A percentile compares a stretch with the other conserved stretches of the same genome.
phyloP scores from a whole-genome alignment of 169 alveolate genomes.

The Eimeria necatrix region DNA sequence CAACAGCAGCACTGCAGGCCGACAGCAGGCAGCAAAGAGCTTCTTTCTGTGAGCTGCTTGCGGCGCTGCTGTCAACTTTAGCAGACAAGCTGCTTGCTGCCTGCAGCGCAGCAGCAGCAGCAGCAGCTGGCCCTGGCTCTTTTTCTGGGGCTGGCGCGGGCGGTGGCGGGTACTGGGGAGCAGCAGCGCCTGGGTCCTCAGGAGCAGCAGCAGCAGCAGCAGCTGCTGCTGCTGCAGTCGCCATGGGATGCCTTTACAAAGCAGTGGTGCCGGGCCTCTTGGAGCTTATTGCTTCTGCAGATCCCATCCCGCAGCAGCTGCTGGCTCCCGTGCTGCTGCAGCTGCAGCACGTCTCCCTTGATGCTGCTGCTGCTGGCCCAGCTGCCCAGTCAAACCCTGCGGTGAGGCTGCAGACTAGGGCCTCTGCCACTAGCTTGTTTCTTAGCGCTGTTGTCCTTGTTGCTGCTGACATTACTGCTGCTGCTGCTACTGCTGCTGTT shows the following conservation, averaged over 20 bases:
- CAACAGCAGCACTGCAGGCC: slow-evolving; percentile 12
- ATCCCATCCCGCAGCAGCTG: slow-evolving; percentile 10
- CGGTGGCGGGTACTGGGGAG: background rate
- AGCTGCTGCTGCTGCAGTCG: slow-evolving; percentile 51
- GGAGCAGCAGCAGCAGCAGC: background rate
- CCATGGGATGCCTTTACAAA: background rate
- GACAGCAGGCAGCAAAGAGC: background rate
- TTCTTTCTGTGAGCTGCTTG: background rate
- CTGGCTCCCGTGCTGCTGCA: slow-evolving; percentile 28
- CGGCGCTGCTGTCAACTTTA: background rate
- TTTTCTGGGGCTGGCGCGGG: too few species aligned
- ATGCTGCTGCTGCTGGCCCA: slow-evolving; percentile 20
- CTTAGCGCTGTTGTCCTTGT: too few species aligned
- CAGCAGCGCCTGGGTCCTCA: background rate
- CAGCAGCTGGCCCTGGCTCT: slow-evolving; percentile 16
- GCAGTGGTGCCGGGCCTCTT: slow-evolving; percentile 23
- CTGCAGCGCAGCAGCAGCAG: background rate
- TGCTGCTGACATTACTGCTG: background rate
- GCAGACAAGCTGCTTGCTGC: slow-evolving; percentile 1
- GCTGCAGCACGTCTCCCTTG: background rate
- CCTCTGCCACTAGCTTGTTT: too few species aligned
- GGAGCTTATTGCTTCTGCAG: slow-evolving; percentile 11
- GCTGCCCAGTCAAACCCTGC: background rate
- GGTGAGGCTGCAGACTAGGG: background rate
- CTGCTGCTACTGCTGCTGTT: background rate